Conservation (phyloP, 1,284 basidiomycete species). For the Tilletia setariae region DNA sequence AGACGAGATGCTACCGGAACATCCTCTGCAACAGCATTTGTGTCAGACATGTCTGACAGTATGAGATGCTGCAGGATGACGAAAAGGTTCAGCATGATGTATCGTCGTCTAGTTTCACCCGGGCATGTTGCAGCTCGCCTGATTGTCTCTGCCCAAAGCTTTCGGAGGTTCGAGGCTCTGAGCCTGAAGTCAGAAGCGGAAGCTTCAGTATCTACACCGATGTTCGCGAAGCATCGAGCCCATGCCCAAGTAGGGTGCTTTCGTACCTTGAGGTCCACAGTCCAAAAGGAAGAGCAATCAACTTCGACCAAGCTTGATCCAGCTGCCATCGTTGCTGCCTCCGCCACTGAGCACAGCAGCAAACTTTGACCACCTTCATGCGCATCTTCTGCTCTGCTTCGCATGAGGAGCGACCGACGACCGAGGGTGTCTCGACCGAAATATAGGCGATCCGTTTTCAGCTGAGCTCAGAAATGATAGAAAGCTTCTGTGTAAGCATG, state of each 20-base stretch:
- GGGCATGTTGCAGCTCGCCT: too few species aligned
- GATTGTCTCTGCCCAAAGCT: too few species aligned
- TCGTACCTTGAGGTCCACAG: slow-evolving; percentile 57
- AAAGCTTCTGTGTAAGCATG: slow-evolving; percentile 16
- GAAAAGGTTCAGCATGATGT: neutral
- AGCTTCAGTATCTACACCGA: too few species aligned
- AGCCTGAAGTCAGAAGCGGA: too few species aligned
- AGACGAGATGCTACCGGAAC: slow-evolving; percentile 15
- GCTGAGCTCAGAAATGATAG: slow-evolving; percentile 57
- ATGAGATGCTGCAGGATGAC: neutral
- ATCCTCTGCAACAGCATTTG: neutral
- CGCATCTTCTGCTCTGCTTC: slow-evolving; percentile 56
- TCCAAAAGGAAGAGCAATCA: slow-evolving; percentile 63
- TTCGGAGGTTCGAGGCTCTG: too few species aligned
- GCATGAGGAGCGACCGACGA: slow-evolving; percentile 77
- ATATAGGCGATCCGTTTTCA: slow-evolving; percentile 60
- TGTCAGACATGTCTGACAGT: neutral
- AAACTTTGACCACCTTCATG: slow-evolving; percentile 57
- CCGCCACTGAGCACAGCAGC: slow-evolving; percentile 67
- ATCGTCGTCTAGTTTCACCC: too few species aligned
- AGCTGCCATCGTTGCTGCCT: slow-evolving; percentile 59
- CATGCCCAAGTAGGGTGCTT: neutral
- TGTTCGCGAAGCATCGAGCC: too few species aligned
- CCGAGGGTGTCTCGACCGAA: slow-evolving; percentile 87
- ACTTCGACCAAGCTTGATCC: slow-evolving; percentile 65